A percentile compares a stretch with the other conserved stretches of the same genome.
These are phyloP conservation scores for Pelargonium cotyledonis DNA, from an alignment of 441 rosid genomes.

Conservation along the genomic window DNA sequence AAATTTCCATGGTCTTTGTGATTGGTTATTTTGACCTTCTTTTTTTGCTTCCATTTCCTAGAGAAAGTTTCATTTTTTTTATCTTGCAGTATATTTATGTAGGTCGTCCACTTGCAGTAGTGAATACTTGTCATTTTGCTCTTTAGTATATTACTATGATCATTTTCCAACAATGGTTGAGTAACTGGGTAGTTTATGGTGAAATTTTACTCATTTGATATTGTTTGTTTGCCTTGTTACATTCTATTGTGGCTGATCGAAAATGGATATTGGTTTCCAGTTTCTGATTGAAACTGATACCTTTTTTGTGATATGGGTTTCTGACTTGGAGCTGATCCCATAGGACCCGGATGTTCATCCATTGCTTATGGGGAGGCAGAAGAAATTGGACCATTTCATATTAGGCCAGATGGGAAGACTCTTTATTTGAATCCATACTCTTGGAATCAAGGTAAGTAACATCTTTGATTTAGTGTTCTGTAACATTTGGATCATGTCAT, in stretches of 20 bases:
- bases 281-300: slow-evolving; percentile 8
- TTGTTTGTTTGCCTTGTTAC: too few relatives aligned
- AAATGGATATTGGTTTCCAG: background rate
- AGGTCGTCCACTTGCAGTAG: background rate
- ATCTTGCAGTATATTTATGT: too few relatives aligned
- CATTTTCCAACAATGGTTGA: too few relatives aligned
- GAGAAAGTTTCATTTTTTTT: too few relatives aligned
- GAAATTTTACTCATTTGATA: too few relatives aligned
- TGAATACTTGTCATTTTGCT: background rate
- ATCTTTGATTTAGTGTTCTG: background rate
- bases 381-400: slow-evolving; percentile 91
- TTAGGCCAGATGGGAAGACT: slow-evolving; percentile 61
- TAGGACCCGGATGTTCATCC: slow-evolving; percentile 97
- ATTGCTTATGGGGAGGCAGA: slow-evolving; percentile 86
- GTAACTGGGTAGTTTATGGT: too few relatives aligned
- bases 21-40: too few relatives aligned
- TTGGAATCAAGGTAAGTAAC: slow-evolving; percentile 73
- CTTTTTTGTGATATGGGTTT: slow-evolving; percentile 10
- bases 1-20: background rate
- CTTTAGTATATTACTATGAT: background rate
- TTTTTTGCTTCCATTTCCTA: too few relatives aligned
- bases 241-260: background rate
- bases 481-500: too few relatives aligned
- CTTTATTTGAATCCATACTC: slow-evolving; percentile 76
- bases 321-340: slow-evolving; percentile 11